These are phyloP conservation scores for Polytrichum commune DNA, from an alignment of 225 moss, liverwort and hornwort species.

Conservation along the genomic window DNA sequence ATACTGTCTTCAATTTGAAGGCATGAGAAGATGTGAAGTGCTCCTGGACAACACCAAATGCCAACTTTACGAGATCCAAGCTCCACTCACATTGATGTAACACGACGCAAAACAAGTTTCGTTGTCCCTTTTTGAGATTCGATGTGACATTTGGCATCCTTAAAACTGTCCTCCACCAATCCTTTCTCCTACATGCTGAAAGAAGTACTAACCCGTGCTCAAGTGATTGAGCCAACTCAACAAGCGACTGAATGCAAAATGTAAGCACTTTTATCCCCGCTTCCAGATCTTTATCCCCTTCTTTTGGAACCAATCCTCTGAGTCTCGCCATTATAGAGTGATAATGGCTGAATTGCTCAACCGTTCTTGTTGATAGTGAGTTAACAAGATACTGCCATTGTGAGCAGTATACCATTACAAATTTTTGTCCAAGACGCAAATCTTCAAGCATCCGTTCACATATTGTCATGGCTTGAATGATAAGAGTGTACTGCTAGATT, in stretches of 20 bases:
- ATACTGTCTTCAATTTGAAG: background rate
- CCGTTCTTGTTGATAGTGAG: no score
- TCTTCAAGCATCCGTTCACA: no score
- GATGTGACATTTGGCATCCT: background rate
- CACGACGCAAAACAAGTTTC: background rate
- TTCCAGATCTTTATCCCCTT: no score
- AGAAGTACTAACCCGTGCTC: background rate
- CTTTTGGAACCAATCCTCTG: no score
- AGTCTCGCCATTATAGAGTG: no score
- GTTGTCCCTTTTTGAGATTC: background rate
- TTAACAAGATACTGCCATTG: no score
- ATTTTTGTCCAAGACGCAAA: no score
- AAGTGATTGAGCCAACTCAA: background rate
- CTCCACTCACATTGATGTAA: background rate
- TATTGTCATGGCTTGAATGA: no score
- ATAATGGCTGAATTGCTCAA: no score
- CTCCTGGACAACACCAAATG: background rate
- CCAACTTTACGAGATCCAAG: background rate
- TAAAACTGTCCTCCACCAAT: background rate
- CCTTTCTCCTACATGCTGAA: background rate
- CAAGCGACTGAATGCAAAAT: constrained; percentile 30
- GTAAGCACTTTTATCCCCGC: background rate
- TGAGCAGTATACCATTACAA: no score
- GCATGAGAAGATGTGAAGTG: background rate
- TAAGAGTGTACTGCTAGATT: no score